Evolutionary conservation across 2,329 filamentous ascomycete species (phyloP), one percentile per base, ranked within the genome.

Genomic region (Aspergillus arachidicola): DNA sequence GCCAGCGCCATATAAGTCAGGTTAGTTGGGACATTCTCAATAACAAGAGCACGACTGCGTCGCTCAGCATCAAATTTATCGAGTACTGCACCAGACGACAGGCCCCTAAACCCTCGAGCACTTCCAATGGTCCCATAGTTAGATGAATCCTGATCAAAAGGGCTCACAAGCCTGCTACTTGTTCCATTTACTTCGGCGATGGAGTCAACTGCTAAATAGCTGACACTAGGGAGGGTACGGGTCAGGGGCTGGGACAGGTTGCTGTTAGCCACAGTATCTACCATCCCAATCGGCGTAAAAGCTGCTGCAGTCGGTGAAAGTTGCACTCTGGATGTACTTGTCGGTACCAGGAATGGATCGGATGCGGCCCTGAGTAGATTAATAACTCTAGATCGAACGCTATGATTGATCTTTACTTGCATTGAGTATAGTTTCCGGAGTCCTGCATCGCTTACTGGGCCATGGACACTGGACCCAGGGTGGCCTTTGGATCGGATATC

Each of bases 241-340:
- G 62, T 38, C 34, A 66, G 38, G 4, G 66, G 54, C 38, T 61
- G 61, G 36, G 65, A 36, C 23, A 62, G 57, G 41, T 53, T 64
- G 23, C 59, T 48, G 53, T 54, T 64, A 21, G 57, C 50, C n/a
- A 56, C 61, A 51, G 36, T 54, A 32, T 67, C 66, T 50, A 54
- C 41, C 59, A 69, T 66, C 19, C 71, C 71, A 58, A 82, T 76
- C 6, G 89, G 89, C 19, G 83, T 85, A 68, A 91, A 91, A 1
- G 82, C 73, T 1, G 85, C 86, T 1, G 89, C 88, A 7, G 85
- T 89, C 1, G 89, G 87, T 4, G 89, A 91, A 26, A 92, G 78
- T 66, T 86, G 71, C 21, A 61, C 60, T 43, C 51, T 66, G 58
- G 68, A 62, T 28, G 64, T 50, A 45, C 62, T 63, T 30, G 66